A percentile compares a stretch with the other conserved stretches of the same genome.
Evolutionary conservation across 2,329 filamentous ascomycete genomes (phyloP).

Genomic region (Aspergillus bombycis): DNA sequence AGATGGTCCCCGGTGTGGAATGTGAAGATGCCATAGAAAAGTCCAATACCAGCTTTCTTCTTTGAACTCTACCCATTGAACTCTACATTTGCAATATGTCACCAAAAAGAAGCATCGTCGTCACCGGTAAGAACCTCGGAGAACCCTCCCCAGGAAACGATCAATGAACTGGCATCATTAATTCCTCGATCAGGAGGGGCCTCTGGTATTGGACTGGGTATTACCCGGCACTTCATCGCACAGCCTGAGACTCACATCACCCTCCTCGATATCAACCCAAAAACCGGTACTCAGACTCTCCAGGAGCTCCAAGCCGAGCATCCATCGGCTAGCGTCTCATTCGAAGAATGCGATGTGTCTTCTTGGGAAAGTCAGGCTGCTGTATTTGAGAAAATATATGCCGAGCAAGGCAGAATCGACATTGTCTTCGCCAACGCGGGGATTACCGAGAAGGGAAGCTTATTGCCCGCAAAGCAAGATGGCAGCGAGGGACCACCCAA

Average conservation of each 20-base stretch:
- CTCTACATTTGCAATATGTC: too few species aligned
- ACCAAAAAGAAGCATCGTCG: background rate
- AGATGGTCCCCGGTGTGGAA: background rate
- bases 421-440: slow-evolving; percentile 57
- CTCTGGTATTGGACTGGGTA: background rate
- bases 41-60: background rate
- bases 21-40: background rate
- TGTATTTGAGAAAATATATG: slow-evolving; percentile 16
- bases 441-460: slow-evolving; percentile 48
- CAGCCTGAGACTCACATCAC: background rate
- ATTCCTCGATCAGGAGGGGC: background rate
- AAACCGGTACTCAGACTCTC: background rate
- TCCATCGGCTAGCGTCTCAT: background rate
- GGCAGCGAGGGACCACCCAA: background rate
- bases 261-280: background rate
- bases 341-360: background rate
- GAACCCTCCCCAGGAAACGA: background rate
- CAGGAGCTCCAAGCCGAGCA: background rate
- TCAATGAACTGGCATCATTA: background rate
- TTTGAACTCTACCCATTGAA: background rate
- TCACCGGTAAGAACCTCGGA: background rate
- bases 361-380: background rate
- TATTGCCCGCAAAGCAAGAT: slow-evolving; percentile 30
- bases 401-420: slow-evolving; percentile 44
- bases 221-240: background rate